Base-by-base conservation (phyloP, 75 land plant genomes). In the Adiantum capillusveneris region DNA sequence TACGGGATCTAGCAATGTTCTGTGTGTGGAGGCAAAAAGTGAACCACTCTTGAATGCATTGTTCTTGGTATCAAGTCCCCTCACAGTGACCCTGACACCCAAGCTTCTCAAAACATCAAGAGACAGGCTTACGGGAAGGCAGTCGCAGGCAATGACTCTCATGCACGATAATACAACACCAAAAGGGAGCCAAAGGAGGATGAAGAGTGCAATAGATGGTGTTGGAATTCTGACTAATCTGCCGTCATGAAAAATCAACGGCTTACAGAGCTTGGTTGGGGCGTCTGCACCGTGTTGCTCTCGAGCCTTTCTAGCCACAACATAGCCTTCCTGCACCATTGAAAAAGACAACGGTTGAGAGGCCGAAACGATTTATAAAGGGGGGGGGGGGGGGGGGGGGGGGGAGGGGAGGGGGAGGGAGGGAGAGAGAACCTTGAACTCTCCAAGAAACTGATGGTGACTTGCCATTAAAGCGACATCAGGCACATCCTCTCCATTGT, bases 191-290 rank as follows among this genome's bases (percentile, higher is more conserved):
- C 75, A 72, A 0, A 59, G 30, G 9, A 72, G 45, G 26, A 46
- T 59, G 1, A 58, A 21, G 31, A 72, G 63, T 0, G 75, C 71
- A 17, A n/a, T 31, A 19, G 34, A 0, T 1, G 75, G 75, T 0
- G 75, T 72, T 16, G 70, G 70, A 6, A 29, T 53, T 21, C 59
- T 46, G 63, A 72, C 75, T 1, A 72, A 43, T 0, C 75, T 41
- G 0, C 75, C 75, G 58, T 73, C 75, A 53, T 73, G 75, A 54
- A 73, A 73, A 24, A 66, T 52, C 14, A 73, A 18, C 26, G 56
- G 63, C 29, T 66, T 48, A 11, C 48, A 43, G 18, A 65, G 26
- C 25, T 51, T 54, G 29, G 18, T 45, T 59, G 2, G 43, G 31
- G 25, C 55, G 42, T 0, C 37, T 9, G 7, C 9, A 9, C 7